phyloP scores from a whole-genome alignment of 495 filamentous ascomycete species.

The Echria macrotheca region DNA sequence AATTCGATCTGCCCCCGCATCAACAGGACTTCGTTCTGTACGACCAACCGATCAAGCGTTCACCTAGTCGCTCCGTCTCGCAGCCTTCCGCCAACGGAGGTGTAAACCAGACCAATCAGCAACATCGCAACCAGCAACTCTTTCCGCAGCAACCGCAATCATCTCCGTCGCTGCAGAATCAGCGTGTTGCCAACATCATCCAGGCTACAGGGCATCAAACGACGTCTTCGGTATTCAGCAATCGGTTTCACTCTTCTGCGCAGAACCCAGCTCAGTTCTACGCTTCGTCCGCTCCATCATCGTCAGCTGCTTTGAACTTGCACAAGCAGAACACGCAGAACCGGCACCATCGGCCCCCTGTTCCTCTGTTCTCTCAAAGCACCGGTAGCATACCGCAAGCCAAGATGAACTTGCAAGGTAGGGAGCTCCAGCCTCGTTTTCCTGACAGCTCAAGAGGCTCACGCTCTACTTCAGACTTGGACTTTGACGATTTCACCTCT shows the following conservation, averaged over 20 bases:
- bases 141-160: conserved; percentile 29
- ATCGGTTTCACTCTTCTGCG: conserved; percentile 47
- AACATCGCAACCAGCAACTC: conserved; percentile 31
- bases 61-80: conserved; percentile 43
- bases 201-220: conserved; percentile 53
- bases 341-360: conserved; percentile 43
- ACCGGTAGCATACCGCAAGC: conserved; percentile 36
- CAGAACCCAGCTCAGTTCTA: conserved; percentile 46
- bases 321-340: conserved; percentile 37
- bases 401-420: conserved; percentile 48
- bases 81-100: conserved; percentile 36
- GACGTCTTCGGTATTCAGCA: conserved; percentile 52
- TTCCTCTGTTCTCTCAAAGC: conserved; percentile 48
- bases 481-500: conserved; percentile 46
- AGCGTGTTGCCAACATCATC: conserved; percentile 55
- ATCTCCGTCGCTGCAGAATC: conserved; percentile 46
- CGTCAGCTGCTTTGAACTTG: conserved; percentile 37
- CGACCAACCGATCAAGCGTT: conserved; percentile 41
- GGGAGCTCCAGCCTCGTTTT: conserved; percentile 7
- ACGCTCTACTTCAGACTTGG: conserved; percentile 42
- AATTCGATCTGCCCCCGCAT: conserved; percentile 35
- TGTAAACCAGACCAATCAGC: conserved; percentile 36
- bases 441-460: conserved; percentile 23
- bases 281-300: conserved; percentile 48
- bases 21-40: conserved; percentile 54